These are phyloP conservation scores for Aegilops speltoides DNA, from an alignment of 176 grass and related monocot genomes.

Conservation along the genomic window DNA sequence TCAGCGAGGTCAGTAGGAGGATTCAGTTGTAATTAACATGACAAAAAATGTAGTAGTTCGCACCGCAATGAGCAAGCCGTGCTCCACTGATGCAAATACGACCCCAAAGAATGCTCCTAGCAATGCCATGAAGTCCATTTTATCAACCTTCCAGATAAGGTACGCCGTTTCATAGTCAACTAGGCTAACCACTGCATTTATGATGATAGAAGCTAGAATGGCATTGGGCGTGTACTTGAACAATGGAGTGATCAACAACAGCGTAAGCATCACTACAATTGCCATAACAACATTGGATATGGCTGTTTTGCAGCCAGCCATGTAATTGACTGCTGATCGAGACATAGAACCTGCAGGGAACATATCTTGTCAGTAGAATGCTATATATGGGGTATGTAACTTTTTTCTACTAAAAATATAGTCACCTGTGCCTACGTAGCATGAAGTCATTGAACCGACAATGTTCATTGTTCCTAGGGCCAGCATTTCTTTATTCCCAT, in stretches of 20 bases:
- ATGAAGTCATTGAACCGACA: constrained; percentile 89
- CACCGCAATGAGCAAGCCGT: constrained; percentile 83
- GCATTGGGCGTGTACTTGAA: constrained; percentile 97
- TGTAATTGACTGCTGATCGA: constrained; percentile 89
- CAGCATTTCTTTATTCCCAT: constrained; percentile 98
- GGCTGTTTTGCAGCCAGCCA: constrained; percentile 82
- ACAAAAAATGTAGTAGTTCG: constrained; percentile 6
- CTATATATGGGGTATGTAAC: neutral
- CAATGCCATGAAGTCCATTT: constrained; percentile 77
- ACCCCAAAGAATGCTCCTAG: constrained; percentile 89
- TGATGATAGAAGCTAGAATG: constrained; percentile 87
- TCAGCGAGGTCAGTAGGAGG: neutral
- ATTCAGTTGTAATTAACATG: neutral
- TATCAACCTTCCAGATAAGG: constrained; percentile 96
- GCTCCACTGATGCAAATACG: constrained; percentile 79
- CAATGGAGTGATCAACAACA: constrained; percentile 76
- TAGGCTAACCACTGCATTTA: constrained; percentile 65
- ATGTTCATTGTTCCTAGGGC: constrained; percentile 94
- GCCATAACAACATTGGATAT: constrained; percentile 90
- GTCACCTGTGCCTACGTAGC: constrained; percentile 83
- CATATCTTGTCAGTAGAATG: constrained; percentile 14
- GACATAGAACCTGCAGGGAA: constrained; percentile 81
- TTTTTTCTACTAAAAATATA: neutral
- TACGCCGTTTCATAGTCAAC: constrained; percentile 71
- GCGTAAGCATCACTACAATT: constrained; percentile 69